phyloP scores from a whole-genome alignment of 129 eudicot genomes.

The Flaveria ramosissima region DNA sequence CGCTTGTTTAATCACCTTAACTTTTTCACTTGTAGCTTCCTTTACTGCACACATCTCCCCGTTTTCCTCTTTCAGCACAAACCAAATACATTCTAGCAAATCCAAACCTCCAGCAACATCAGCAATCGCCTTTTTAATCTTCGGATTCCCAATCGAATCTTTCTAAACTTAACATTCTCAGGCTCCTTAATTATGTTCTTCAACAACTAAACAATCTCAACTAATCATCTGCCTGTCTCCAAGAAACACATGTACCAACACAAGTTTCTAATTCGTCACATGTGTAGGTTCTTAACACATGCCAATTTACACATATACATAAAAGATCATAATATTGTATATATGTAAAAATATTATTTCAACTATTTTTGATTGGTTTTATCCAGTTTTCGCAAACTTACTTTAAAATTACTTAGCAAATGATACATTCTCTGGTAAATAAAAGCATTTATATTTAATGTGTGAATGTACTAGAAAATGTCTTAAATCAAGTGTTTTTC shows the following conservation, averaged over 20 bases:
- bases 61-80: slow-evolving; percentile 71
- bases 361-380: no score
- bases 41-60: slow-evolving; percentile 88
- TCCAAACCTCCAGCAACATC: slow-evolving; percentile 78
- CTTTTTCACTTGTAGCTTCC: slow-evolving; percentile 58
- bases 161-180: slow-evolving; percentile 82
- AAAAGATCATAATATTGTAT: no score
- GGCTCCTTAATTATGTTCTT: slow-evolving; percentile 77
- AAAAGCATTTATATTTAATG: no score
- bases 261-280: slow-evolving; percentile 43
- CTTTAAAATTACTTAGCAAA: no score
- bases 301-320: no score
- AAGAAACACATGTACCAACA: slow-evolving; percentile 65
- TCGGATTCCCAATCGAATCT: slow-evolving; percentile 68
- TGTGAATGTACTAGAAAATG: no score
- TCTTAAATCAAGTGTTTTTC: no score
- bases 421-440: no score
- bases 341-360: no score
- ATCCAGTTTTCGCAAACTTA: no score
- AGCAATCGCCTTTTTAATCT: slow-evolving; percentile 76
- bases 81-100: slow-evolving; percentile 78
- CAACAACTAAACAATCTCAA: slow-evolving; percentile 62
- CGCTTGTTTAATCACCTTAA: slow-evolving; percentile 47
- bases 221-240: slow-evolving; percentile 63
- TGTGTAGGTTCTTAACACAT: no score